A percentile compares a stretch with the other conserved stretches of the same genome.
Evolutionary conservation across 495 filamentous ascomycete genomes (phyloP).

Genomic region (Paragyromitra xinjiangensis): DNA sequence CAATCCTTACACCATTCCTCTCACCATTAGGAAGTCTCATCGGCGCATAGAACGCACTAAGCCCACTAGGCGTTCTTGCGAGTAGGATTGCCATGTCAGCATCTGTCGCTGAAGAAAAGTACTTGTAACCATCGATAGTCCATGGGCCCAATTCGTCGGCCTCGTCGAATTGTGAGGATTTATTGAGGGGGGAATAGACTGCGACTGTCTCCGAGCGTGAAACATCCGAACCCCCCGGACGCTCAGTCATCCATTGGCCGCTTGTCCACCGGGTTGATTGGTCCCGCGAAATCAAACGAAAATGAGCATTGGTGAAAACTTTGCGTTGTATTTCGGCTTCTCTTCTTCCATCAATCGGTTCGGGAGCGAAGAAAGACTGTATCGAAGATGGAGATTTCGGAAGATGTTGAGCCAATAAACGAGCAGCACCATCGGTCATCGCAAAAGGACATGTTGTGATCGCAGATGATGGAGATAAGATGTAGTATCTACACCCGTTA

Average conservation of each 20-base stretch:
- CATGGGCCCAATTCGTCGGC: constrained; percentile 67
- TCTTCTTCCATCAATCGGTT: constrained; percentile 26
- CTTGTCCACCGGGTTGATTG: constrained; percentile 72
- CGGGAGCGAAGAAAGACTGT: constrained; percentile 38
- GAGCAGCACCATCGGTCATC: constrained; percentile 76
- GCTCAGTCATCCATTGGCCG: constrained; percentile 88
- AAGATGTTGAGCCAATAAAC: constrained; percentile 67
- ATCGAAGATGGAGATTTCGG: constrained; percentile 54
- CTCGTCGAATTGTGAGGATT: constrained; percentile 52
- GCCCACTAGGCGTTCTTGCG: constrained; percentile 66
- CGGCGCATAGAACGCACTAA: constrained; percentile 75
- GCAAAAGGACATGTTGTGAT: constrained; percentile 72
- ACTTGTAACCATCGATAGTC: constrained; percentile 75
- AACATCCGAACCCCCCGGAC: constrained; percentile 78
- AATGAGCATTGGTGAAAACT: constrained; percentile 65
- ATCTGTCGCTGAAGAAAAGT: constrained; percentile 80
- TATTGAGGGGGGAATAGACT: constrained; percentile 55
- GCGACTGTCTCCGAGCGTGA: constrained; percentile 74
- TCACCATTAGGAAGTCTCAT: constrained; percentile 66
- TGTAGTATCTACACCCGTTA: constrained; percentile 63
- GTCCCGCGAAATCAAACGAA: constrained; percentile 67
- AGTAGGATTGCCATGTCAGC: constrained; percentile 74
- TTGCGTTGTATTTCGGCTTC: constrained; percentile 52
- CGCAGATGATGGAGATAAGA: constrained; percentile 70
- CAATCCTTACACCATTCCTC: constrained; percentile 73